Evolutionary conservation across 1,139 yeast species (phyloP), one percentile per base, ranked within the genome.

Genomic region (Diutina pseudorugosa): DNA sequence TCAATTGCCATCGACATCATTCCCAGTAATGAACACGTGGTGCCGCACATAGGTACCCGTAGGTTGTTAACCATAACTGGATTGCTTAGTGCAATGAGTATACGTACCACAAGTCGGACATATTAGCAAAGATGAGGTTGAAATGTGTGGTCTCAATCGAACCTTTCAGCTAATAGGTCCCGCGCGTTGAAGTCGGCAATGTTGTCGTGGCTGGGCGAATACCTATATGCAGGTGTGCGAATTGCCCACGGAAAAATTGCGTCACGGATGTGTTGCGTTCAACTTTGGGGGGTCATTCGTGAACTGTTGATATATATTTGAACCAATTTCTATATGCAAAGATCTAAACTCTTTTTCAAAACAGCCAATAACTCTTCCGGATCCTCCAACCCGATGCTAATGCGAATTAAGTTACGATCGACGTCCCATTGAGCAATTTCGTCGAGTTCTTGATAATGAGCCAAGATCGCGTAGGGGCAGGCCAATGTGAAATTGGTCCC

Each of bases 401-500:
- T 77, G 63, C 98, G 76, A 50, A 93, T 82, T 59, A 93, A 71
- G 61, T 85, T 77, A 57, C 83, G 71, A 62, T 88, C 96, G 30
- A 93, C 90, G 2, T 95, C 97, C 82, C 88, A 90, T 60, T 82
- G 72, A 54, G 78, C 87, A 23, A 87, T 84, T 65, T 85, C 91
- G 56, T 88, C 95, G 55, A 90, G 70, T 64, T 91, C 98, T 51
- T 72, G 76, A 64, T 82, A 91, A 66, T 93, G 97, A 0, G 97
- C 97, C 56, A 93, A 74, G 51, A 93, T 79, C 3, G 96, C 79
- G 66, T 93, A 93, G 8, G 98, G 98, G 62, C 95, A 89, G 4
- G 89, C 91, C 60, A 91, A 73, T 0, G 98, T 89, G 70, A 90
- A 89, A 66, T 89, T 93, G 0, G 98, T 90, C 4, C 98, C 98